Evolutionary conservation across 2,329 filamentous ascomycete genomes (phyloP), one percentile per base, ranked within the genome.

Genomic region (Cladophialophora exuberans): DNA sequence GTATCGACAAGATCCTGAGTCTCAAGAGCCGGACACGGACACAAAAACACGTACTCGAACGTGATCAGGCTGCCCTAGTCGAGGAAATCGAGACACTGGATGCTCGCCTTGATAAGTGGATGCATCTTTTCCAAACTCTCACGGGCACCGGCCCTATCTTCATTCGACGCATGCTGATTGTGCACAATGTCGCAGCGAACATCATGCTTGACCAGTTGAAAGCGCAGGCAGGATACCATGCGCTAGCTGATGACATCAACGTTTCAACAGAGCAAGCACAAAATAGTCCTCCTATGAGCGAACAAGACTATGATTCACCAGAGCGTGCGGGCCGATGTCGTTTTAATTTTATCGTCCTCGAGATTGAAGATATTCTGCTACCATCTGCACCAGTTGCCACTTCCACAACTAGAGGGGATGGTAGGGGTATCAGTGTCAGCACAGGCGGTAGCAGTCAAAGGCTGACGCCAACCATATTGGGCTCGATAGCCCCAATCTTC

Each of bases 341-440:
- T 11, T 52, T 31, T 20, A 22, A 39, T 6, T 60, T 56, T 30
- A 20, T 54, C 18, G 57, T 60, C 20, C 9, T 51, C 6, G 46
- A 60, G 43, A 38, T 60, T 7, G 54, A 60, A 42, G 54, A 60
- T 28, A 49, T 59, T 6, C 25, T 59, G 33, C 46, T 42, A 52
- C 36, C 42, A 49, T 28, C 26, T 42, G 4, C 48, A n/a, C n/a
- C n/a, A n/a, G n/a, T n/a, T n/a, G n/a, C n/a, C n/a, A n/a, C n/a
- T n/a, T n/a, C n/a, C n/a, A n/a, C n/a, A n/a, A n/a, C n/a, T n/a
- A n/a, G n/a, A n/a, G n/a, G n/a, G n/a, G n/a, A n/a, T n/a, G n/a
- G n/a, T n/a, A n/a, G n/a, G n/a, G n/a, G n/a, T n/a, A n/a, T n/a
- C n/a, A n/a, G n/a, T n/a, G n/a, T n/a, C n/a, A n/a, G n/a, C n/a